Evolutionary conservation across 2,329 filamentous ascomycete genomes (phyloP).

Genomic region (Hypoxylon sp.): DNA sequence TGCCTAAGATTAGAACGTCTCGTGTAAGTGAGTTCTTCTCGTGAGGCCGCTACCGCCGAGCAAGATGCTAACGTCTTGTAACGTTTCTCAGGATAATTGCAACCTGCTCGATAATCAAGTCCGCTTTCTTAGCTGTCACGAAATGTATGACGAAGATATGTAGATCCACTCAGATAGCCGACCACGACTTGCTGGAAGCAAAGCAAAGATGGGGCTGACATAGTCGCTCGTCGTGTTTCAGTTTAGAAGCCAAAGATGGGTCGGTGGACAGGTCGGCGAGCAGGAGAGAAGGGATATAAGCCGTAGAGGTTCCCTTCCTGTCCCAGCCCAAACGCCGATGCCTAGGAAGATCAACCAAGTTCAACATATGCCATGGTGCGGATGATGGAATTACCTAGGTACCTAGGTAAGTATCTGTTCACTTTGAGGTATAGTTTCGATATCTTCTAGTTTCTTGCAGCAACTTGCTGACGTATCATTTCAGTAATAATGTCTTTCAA

Average conservation of each 20-base stretch:
- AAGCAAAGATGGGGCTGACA: neutral
- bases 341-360: neutral
- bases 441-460: neutral
- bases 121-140: neutral
- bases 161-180: neutral
- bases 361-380: neutral
- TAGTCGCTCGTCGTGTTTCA: neutral
- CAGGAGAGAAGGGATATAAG: neutral
- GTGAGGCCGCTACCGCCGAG: neutral
- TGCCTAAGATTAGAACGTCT: neutral
- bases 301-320: neutral
- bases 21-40: neutral
- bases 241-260: neutral
- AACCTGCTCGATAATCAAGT: slow-evolving; percentile 1
- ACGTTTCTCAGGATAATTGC: slow-evolving; percentile 7
- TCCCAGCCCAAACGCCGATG: neutral
- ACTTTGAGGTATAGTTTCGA: neutral
- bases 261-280: neutral
- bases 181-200: neutral
- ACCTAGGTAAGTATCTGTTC: no score
- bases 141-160: neutral
- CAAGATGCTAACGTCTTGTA: neutral
- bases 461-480: neutral
- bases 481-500: neutral
- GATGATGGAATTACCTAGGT: neutral